Conservation (phyloP, 176 grass and related monocot genomes). For the Elaeis guineensis region DNA sequence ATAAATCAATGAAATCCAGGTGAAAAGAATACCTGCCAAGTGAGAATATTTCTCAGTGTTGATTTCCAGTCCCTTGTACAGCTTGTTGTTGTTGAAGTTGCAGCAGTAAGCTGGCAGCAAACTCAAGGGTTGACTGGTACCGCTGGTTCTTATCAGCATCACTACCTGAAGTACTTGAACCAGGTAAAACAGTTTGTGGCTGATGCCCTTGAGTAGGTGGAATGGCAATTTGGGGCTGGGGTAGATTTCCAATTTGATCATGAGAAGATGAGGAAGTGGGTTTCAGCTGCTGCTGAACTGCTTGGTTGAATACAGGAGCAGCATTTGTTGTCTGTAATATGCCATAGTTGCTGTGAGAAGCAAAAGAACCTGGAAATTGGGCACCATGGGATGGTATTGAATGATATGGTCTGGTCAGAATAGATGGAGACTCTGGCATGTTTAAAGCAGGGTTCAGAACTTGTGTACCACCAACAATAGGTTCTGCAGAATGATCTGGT, state of each 20-base stretch:
- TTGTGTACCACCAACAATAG: constrained; percentile 40
- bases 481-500: constrained; percentile 30
- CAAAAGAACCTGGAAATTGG: constrained; percentile 17
- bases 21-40: constrained; percentile 1
- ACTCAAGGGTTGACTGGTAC: constrained; percentile 80
- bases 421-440: constrained; percentile 29
- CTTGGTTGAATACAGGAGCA: constrained; percentile 20
- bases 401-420: constrained; percentile 17
- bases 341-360: constrained; percentile 34
- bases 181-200: constrained; percentile 30
- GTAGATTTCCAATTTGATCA: constrained; percentile 29
- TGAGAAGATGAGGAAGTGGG: constrained; percentile 20
- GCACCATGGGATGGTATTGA: constrained; percentile 23
- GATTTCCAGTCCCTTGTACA: constrained; percentile 42
- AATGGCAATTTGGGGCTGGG: constrained; percentile 17
- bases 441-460: constrained; percentile 33
- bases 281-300: constrained; percentile 23
- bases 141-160: constrained; percentile 90
- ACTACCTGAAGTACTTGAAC: constrained; percentile 22
- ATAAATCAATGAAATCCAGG: too few species aligned
- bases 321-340: constrained; percentile 8
- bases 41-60: constrained; percentile 24
- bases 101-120: constrained; percentile 70
- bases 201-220: constrained; percentile 38
- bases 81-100: constrained; percentile 51